Base-by-base conservation (phyloP, 352 stramenopile species). In the Pythium coloratum region DNA sequence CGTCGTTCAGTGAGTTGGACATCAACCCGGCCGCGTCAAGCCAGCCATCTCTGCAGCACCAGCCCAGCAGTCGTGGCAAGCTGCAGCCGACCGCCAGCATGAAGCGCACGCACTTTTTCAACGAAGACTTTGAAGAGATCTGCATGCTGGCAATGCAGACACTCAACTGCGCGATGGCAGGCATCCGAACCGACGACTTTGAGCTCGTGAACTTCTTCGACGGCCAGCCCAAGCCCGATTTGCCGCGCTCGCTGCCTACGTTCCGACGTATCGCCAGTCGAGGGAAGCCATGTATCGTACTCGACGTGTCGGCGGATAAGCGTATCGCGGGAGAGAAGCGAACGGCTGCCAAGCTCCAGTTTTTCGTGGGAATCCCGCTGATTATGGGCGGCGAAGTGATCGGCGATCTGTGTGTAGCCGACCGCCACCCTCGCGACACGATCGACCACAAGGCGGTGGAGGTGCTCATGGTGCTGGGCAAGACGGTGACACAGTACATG, bases 401-500 rank as follows among this genome's bases (percentile, higher is more conserved):
- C 50, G 88, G 88, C 18, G 88, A 96, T 50, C 71, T 96, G 53
- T 96, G 88, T 56, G 88, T 96, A 28, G 88, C 86, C 2, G 88
- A 96, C 68, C 77, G 80, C 5, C 88, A 90, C 34, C 80, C 88
- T 2, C 86, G 88, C 62, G 85, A 94, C 36, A 77, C 77, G 38
- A 93, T 96, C 57, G 86, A 96, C 55, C 85, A 92, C 61, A 89
- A 92, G 58, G 77, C 91, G 20, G 82, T 96, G 28, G 88, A 96
- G 42, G 88, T 96, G 38, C 75, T 96, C 32, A 92, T 89, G 55
- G 86, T 96, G 20, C 76, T 96, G n/a, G 88, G 85, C 30, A 86
- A 94, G 76, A 95, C 88, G 1, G 86, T 89, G 56, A 95, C 88
- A 34, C 82, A 92, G 71, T 96, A 96, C 80, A 96, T 96, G 88